These are phyloP conservation scores for Bipolaris gigantea DNA, from an alignment of 2,329 filamentous ascomycete genomes.

Conservation along the genomic window DNA sequence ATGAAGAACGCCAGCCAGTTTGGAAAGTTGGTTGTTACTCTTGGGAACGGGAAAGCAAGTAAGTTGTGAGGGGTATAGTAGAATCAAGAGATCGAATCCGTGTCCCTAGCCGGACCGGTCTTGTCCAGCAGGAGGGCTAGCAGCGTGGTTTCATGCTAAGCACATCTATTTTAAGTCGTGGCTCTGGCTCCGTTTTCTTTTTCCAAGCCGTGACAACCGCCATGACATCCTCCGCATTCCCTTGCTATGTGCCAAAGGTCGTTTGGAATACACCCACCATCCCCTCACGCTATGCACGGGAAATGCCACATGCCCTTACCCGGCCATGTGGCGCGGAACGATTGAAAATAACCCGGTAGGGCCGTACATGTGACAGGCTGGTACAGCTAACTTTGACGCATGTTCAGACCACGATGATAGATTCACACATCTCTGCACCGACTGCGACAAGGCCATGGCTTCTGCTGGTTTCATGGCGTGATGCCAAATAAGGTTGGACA, in stretches of 20 bases:
- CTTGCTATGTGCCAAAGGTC: no score
- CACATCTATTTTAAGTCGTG: background rate
- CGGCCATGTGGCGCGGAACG: no score
- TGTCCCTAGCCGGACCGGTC: background rate
- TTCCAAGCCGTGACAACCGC: no score
- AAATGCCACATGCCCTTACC: no score
- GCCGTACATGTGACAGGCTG: background rate
- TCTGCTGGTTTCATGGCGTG: background rate
- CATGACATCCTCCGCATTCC: no score
- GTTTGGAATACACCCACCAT: no score
- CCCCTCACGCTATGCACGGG: no score
- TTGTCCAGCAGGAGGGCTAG: background rate
- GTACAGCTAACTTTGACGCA: background rate
- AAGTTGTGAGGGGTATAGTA: conserved; percentile 31
- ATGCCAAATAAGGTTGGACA: background rate
- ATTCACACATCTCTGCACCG: conserved; percentile 63
- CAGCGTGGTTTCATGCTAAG: background rate
- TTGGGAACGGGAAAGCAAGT: conserved; percentile 32
- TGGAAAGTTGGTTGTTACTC: conserved; percentile 81
- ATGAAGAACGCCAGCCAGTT: conserved; percentile 87
- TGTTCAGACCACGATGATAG: conserved; percentile 48
- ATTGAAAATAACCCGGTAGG: no score
- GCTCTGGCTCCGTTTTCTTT: no score
- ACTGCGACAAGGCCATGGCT: conserved; percentile 51
- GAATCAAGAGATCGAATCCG: no score